These are phyloP conservation scores for Aspergillus sp. DNA, from an alignment of 2,329 filamentous ascomycete genomes.

Conservation along the genomic window DNA sequence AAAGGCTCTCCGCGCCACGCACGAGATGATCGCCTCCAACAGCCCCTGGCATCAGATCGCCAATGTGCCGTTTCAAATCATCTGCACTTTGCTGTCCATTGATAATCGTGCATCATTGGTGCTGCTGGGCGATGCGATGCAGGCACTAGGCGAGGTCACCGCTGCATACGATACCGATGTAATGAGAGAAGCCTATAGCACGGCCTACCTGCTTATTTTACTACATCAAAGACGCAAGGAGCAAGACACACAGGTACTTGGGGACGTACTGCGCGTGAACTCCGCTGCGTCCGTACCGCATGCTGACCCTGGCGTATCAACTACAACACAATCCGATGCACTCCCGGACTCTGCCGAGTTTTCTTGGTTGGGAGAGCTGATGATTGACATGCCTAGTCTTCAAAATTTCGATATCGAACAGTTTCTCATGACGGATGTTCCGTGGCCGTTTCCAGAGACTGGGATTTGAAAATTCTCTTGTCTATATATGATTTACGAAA, in stretches of 20 bases:
- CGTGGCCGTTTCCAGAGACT: slow-evolving; percentile 23
- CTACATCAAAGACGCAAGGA: slow-evolving; percentile 50
- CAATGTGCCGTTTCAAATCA: slow-evolving; percentile 56
- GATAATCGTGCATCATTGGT: slow-evolving; percentile 48
- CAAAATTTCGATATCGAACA: slow-evolving; percentile 43
- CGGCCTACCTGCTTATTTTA: slow-evolving; percentile 50
- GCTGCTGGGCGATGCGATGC: slow-evolving; percentile 49
- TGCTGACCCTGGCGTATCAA: too few species aligned
- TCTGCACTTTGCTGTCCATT: slow-evolving; percentile 53
- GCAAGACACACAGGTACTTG: slow-evolving; percentile 35
- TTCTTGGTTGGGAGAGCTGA: slow-evolving; percentile 40
- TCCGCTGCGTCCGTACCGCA: slow-evolving; percentile 20
- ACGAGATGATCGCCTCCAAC: slow-evolving; percentile 39
- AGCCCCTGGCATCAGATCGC: slow-evolving; percentile 57
- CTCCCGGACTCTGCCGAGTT: slow-evolving; percentile 30
- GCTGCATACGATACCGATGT: slow-evolving; percentile 43
- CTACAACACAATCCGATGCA: not conserved
- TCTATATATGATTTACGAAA: not conserved
- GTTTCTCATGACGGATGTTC: slow-evolving; percentile 30
- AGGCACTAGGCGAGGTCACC: slow-evolving; percentile 39
- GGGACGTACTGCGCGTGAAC: slow-evolving; percentile 34
- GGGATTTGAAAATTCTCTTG: slow-evolving; percentile 12
- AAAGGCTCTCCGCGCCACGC: slow-evolving; percentile 45
- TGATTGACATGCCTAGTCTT: slow-evolving; percentile 42
- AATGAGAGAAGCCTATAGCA: slow-evolving; percentile 51